These are phyloP conservation scores for Aspergillaceae sp. DNA, from an alignment of 2,329 filamentous ascomycete species.

Conservation along the genomic window DNA sequence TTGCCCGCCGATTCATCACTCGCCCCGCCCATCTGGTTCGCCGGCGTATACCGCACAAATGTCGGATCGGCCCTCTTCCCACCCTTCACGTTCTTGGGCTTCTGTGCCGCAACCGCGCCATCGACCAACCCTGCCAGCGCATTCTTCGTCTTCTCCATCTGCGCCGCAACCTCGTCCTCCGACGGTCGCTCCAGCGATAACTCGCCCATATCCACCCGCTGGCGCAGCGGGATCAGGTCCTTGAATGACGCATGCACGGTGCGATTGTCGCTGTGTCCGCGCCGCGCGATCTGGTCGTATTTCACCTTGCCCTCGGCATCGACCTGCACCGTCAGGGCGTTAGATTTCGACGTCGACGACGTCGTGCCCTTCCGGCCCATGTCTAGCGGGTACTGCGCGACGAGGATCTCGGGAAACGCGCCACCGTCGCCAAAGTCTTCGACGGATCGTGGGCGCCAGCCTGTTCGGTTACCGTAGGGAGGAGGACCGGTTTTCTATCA, in stretches of 20 bases:
- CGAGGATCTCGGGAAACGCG: conserved; percentile 85
- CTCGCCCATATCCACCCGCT: conserved; percentile 87
- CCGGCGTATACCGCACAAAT: conserved; percentile 90
- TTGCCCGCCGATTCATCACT: conserved; percentile 71
- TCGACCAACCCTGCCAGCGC: conserved; percentile 74
- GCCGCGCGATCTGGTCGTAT: conserved; percentile 87
- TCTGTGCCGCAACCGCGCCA: conserved; percentile 82
- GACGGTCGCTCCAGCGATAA: conserved; percentile 77
- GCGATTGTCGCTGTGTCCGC: conserved; percentile 73
- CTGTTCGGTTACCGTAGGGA: conserved; percentile 73
- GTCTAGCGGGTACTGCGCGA: conserved; percentile 91
- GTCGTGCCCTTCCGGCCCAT: conserved; percentile 71
- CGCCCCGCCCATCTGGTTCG: conserved; percentile 84
- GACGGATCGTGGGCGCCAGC: conserved; percentile 80
- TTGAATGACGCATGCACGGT: conserved; percentile 95
- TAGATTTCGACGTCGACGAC: conserved; percentile 59
- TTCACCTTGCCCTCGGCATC: conserved; percentile 88
- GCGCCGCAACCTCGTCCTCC: conserved; percentile 72
- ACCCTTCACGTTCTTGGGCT: conserved; percentile 87
- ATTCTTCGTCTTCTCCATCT: conserved; percentile 79
- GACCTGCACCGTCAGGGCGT: conserved; percentile 86
- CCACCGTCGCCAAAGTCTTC: conserved; percentile 96
- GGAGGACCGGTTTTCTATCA: conserved; percentile 68
- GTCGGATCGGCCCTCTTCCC: conserved; percentile 76
- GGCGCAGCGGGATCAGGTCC: conserved; percentile 85